Base-by-base conservation (phyloP, 495 filamentous ascomycete species). In the Clohesyomyces aquaticus region DNA sequence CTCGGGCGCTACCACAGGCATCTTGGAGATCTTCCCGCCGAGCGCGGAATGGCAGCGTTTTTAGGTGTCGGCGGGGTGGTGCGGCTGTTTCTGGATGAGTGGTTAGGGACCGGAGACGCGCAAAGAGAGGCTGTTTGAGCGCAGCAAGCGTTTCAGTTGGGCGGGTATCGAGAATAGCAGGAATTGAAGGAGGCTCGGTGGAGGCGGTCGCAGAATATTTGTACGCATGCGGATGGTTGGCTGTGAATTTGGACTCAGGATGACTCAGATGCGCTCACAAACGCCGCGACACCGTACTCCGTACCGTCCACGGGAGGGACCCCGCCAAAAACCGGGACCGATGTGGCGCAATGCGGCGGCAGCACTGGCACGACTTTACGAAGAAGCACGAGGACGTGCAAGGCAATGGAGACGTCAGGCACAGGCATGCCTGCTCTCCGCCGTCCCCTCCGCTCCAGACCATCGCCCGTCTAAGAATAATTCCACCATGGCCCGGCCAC, bases 1-100 rank as follows among this genome's bases (percentile, higher is more conserved):
- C 61, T 96, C 90, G 58, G 91, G 85, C 57, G 81, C 89, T 56
- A 96, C 90, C 53, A 96, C 86, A 62, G 92, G 92, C 92, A 96
- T 96, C 51, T 60, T 54, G 45, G 21, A 16, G 51, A 25, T 25
- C 12, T 66, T n/a, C 14, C 27, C 11, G 12, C 21, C 56, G 23
- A 41, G 8, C 35, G 54, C 21, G 21, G 35, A 57, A 57, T 19
- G 38, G 11, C 29, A 9, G 23, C 4, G 9, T 9, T 8, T 23
- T 6, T 4, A 47, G 22, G 22, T 52, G 48, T 25, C 4, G 32
- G 32, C 32, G 14, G 48, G 8, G 48, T 52, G 48, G 25, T 6
- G 25, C 48, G 19, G 48, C 48, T 47, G 43, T 8, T 6, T 47
- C 43, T n/a, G 21, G 21, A 50, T 48, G 38, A 55, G 49, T 2